Evolutionary conservation across 176 grass and related monocot species (phyloP).

Genomic region (Coix lacrymajobi): DNA sequence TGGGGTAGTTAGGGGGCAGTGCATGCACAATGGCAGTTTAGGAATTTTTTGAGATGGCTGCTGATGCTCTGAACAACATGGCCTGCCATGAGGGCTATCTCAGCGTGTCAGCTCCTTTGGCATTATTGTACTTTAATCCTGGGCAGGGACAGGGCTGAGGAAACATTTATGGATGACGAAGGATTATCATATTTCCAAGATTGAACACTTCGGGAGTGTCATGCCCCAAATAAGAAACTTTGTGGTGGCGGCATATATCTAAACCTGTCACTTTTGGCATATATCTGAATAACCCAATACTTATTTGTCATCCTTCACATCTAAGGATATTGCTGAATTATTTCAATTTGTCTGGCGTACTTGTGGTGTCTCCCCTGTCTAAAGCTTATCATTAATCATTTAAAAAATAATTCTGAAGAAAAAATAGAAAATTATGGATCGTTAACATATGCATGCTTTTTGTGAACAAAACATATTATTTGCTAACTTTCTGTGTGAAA

Average conservation of each 20-base stretch:
- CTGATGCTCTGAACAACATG: background rate
- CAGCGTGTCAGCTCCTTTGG: background rate
- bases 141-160: background rate
- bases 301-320: background rate
- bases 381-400: background rate
- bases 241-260: background rate
- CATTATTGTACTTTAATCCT: background rate
- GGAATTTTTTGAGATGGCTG: background rate
- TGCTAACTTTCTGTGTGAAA: background rate
- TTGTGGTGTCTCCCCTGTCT: background rate
- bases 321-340: background rate
- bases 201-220: background rate
- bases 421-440: background rate
- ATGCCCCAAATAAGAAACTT: background rate
- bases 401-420: background rate
- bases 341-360: background rate
- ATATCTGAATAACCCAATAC: background rate
- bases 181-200: background rate
- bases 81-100: background rate
- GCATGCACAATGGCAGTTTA: background rate
- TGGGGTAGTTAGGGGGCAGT: background rate
- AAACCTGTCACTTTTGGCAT: background rate
- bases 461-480: background rate
- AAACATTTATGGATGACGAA: background rate
- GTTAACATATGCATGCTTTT: conserved; percentile 2